Percentiles rank a stretch among this genome's conserved stretches.
These are phyloP conservation scores for Eucalyptus brandiana DNA, from an alignment of 345 rosid genomes.

Conservation along the genomic window DNA sequence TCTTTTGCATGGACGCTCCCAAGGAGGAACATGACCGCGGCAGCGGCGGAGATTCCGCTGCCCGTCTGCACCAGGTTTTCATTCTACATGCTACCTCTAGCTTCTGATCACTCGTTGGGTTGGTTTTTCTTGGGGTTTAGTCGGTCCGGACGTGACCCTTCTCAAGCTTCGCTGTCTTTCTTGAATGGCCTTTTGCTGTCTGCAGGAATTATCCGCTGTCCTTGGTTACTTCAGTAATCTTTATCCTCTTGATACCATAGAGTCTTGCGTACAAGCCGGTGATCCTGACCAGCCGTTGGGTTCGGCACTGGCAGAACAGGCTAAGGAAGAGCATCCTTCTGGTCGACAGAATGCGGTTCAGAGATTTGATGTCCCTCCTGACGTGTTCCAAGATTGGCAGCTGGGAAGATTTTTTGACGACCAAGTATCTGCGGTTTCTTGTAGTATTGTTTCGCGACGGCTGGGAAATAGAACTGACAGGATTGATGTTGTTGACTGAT, in stretches of 20 bases:
- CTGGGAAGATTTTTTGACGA: neutral
- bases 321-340: neutral
- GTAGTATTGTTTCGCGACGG: neutral
- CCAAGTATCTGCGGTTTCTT: neutral
- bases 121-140: neutral
- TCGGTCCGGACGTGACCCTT: neutral
- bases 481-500: neutral
- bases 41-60: neutral
- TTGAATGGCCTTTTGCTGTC: neutral
- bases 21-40: neutral
- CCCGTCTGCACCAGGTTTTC: neutral
- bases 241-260: neutral
- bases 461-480: neutral
- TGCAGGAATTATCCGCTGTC: neutral
- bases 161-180: neutral
- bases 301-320: neutral
- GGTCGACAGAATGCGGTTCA: neutral
- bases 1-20: neutral
- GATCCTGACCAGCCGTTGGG: neutral
- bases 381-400: neutral
- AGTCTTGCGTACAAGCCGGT: neutral
- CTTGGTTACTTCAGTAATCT: neutral
- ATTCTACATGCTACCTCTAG: neutral
- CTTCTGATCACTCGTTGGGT: neutral
- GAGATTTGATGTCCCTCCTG: neutral